Evolutionary conservation across 2,329 filamentous ascomycete species (phyloP).

Genomic region (Chaetomium sp.): DNA sequence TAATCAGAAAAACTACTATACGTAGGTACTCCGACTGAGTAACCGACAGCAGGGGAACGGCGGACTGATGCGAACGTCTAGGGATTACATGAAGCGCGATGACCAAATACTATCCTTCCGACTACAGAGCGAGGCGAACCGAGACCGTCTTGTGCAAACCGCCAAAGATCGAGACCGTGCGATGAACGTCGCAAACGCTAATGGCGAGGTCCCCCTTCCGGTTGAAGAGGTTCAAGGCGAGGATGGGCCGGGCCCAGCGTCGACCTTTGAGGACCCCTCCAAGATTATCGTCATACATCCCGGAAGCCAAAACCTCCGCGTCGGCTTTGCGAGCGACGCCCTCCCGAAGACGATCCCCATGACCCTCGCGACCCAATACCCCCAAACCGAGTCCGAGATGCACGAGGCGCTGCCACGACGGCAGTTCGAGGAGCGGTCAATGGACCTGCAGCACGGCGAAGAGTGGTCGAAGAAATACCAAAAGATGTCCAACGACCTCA

Average conservation of each 20-base stretch:
- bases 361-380: conserved; percentile 75
- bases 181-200: conserved; percentile 67
- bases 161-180: conserved; percentile 85
- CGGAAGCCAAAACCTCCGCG: conserved; percentile 89
- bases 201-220: conserved; percentile 57
- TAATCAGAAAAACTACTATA: conserved; percentile 99
- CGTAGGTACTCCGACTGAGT: conserved; percentile 48
- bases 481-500: conserved; percentile 79
- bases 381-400: conserved; percentile 76
- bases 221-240: conserved; percentile 54
- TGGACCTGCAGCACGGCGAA: conserved; percentile 81
- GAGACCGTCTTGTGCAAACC: conserved; percentile 75
- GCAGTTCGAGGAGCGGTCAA: conserved; percentile 54
- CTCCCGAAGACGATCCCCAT: conserved; percentile 91
- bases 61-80: conserved; percentile 33
- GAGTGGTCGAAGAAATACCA: conserved; percentile 71
- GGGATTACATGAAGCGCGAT: conserved; percentile 96
- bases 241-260: conserved; percentile 47
- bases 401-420: conserved; percentile 69
- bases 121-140: conserved; percentile 78
- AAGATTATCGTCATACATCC: conserved; percentile 94
- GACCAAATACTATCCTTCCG: conserved; percentile 89
- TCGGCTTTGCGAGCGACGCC: conserved; percentile 92
- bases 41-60: neutral
- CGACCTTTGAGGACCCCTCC: conserved; percentile 65